A percentile compares a stretch with the other conserved stretches of the same genome.
Conservation (phyloP, 164 flowering plant genomes). For the Vitis amurensis region DNA sequence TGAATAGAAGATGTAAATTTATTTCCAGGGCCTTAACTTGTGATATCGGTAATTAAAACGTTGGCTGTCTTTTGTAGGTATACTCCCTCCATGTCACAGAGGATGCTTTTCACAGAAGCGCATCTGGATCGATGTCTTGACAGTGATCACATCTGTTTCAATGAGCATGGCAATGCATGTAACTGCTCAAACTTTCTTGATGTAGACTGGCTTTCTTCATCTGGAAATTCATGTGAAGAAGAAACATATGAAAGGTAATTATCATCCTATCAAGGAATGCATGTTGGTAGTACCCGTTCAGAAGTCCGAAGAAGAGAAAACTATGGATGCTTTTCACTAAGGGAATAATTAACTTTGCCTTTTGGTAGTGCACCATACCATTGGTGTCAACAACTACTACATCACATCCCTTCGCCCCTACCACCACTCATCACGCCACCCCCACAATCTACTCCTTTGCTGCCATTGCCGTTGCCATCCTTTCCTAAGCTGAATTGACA, state of each 20-base stretch:
- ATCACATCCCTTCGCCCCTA: no score
- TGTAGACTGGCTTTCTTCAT: conserved; percentile 84
- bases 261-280: not conserved
- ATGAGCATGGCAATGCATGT: conserved; percentile 44
- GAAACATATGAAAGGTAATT: conserved; percentile 73
- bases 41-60: no score
- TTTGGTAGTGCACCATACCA: no score
- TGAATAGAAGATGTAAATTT: no score
- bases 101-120: conserved; percentile 44
- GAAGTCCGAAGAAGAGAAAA: not conserved
- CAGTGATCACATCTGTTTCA: conserved; percentile 35
- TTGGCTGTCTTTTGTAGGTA: conserved; percentile 40
- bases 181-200: conserved; percentile 82
- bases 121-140: conserved; percentile 31
- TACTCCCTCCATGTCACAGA: conserved; percentile 52
- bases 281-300: not conserved
- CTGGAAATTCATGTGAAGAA: conserved; percentile 94
- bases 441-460: no score
- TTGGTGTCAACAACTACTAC: no score
- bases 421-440: no score
- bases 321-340: no score
- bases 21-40: no score
- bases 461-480: no score
- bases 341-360: no score
- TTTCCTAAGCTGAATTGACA: no score